These are phyloP conservation scores for Wickerhamiella siamensis DNA, from an alignment of 805 yeast genomes.

Conservation along the genomic window DNA sequence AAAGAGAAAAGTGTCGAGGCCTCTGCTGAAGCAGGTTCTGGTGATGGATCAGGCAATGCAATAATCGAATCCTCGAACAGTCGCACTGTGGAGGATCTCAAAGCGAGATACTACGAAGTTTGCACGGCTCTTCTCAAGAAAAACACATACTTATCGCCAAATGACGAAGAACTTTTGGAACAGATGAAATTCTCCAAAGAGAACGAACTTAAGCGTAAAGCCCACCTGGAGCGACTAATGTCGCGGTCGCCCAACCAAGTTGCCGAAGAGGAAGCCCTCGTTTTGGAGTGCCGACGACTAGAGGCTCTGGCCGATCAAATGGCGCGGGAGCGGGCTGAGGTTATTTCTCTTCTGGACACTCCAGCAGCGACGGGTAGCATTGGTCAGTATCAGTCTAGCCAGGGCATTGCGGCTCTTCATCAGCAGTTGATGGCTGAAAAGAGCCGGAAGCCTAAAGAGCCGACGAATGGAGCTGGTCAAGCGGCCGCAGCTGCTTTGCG, in stretches of 20 bases:
- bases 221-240: slow-evolving; percentile 59
- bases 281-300: slow-evolving; percentile 82
- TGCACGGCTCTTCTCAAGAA: slow-evolving; percentile 40
- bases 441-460: slow-evolving; percentile 23
- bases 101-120: slow-evolving; percentile 64
- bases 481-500: slow-evolving; percentile 5
- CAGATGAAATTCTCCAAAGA: slow-evolving; percentile 54
- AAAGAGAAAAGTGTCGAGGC: neutral
- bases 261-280: slow-evolving; percentile 91
- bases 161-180: slow-evolving; percentile 42
- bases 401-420: slow-evolving; percentile 78
- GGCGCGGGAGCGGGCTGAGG: slow-evolving; percentile 63
- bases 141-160: slow-evolving; percentile 28
- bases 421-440: slow-evolving; percentile 63
- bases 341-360: slow-evolving; percentile 68
- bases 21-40: neutral
- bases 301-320: slow-evolving; percentile 87
- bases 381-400: slow-evolving; percentile 65
- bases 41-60: neutral
- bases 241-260: slow-evolving; percentile 89
- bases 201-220: slow-evolving; percentile 66
- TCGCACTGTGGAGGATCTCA: slow-evolving; percentile 63
- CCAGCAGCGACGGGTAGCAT: slow-evolving; percentile 61
- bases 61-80: neutral
- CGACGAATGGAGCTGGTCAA: slow-evolving; percentile 4